phyloP scores from a whole-genome alignment of 805 yeast species.

The Jamesozyma lodderae region DNA sequence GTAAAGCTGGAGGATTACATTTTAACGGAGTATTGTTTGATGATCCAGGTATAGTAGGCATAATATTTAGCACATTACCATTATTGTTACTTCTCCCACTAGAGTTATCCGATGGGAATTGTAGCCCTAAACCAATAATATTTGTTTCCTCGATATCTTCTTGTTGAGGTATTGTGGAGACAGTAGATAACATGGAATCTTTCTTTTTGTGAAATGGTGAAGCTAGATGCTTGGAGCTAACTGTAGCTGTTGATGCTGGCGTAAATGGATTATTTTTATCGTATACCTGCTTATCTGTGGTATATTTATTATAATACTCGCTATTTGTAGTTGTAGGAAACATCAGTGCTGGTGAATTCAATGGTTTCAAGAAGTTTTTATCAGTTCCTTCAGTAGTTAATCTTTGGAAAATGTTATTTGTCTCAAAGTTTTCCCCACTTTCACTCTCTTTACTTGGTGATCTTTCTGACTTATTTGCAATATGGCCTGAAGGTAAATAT shows the following conservation, averaged over 20 bases:
- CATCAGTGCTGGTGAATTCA: constrained; percentile 4
- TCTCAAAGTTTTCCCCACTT: background rate
- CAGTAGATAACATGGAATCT: constrained; percentile 25
- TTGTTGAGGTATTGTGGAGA: constrained; percentile 25
- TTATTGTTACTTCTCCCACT: background rate
- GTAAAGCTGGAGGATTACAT: constrained; percentile 8
- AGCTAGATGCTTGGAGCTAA: background rate
- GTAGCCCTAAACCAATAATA: constrained; percentile 16
- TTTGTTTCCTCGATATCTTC: constrained; percentile 16
- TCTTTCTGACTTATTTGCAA: background rate
- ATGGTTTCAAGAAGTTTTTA: background rate
- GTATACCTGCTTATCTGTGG: background rate
- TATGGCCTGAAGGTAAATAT: background rate
- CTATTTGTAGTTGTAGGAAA: background rate
- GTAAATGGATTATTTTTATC: constrained; percentile 2
- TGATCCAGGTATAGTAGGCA: constrained; percentile 28
- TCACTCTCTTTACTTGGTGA: background rate
- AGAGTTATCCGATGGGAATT: constrained; percentile 3
- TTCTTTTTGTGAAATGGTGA: constrained; percentile 16
- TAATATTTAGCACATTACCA: constrained; percentile 8
- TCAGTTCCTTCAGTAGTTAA: background rate
- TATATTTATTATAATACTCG: background rate
- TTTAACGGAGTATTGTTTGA: constrained; percentile 20
- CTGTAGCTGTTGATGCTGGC: constrained; percentile 4
- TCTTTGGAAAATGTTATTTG: background rate